Conservation (phyloP, 140 eudicot species). For the Oenanthe javanica region DNA sequence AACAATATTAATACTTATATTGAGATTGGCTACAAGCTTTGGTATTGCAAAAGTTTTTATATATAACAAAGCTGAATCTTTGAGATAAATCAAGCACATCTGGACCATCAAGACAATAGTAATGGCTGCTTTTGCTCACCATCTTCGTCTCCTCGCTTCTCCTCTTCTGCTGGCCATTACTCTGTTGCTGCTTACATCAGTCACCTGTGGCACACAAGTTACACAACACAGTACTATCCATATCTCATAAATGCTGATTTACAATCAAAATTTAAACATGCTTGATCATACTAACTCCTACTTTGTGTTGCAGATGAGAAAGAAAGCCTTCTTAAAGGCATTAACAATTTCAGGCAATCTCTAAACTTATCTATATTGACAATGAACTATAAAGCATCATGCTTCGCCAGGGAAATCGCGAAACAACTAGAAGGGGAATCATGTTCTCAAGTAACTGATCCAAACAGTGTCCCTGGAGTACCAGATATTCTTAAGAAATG, state of each 20-base stretch:
- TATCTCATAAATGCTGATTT: background rate
- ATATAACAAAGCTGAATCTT: background rate
- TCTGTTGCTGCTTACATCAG: background rate
- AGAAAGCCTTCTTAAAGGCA: slow-evolving; percentile 3
- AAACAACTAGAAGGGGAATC: slow-evolving; percentile 2
- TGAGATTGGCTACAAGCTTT: background rate
- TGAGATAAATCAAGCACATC: background rate
- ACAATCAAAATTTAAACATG: background rate
- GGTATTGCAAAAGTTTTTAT: background rate
- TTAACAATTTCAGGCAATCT: background rate
- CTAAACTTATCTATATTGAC: background rate
- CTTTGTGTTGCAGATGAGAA: background rate
- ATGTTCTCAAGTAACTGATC: slow-evolving; percentile 1
- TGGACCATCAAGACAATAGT: background rate
- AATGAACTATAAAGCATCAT: background rate
- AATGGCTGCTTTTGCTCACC: background rate
- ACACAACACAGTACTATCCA: background rate
- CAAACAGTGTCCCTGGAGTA: slow-evolving; percentile 1
- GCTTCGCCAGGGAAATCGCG: slow-evolving; percentile 4
- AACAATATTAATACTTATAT: background rate
- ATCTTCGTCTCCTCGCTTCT: background rate
- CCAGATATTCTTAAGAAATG: background rate
- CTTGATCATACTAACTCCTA: background rate
- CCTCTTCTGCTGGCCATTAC: background rate
- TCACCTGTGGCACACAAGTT: background rate